A percentile compares a stretch with the other conserved stretches of the same genome.
Conservation (phyloP, 2,329 filamentous ascomycete genomes). For the Periconia sp. region DNA sequence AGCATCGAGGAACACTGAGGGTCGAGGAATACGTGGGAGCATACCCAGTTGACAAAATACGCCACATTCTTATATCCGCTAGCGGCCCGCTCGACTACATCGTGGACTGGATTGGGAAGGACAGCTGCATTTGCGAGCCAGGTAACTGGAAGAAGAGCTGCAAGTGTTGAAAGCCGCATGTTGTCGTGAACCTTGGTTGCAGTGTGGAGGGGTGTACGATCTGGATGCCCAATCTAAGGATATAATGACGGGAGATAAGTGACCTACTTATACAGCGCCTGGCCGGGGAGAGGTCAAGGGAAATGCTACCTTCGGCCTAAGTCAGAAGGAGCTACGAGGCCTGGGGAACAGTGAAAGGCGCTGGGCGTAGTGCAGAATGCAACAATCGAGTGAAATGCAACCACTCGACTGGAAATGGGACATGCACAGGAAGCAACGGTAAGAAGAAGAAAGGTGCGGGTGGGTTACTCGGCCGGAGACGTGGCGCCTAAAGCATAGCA, state of each 20-base stretch:
- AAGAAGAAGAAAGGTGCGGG: slow-evolving; percentile 11
- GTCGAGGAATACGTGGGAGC: slow-evolving; percentile 8
- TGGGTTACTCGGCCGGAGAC: slow-evolving; percentile 9
- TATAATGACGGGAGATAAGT: slow-evolving; percentile 14
- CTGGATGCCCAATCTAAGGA: slow-evolving; percentile 11
- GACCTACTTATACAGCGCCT: slow-evolving; percentile 23
- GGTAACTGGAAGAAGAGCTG: slow-evolving; percentile 26
- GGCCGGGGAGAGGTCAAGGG: slow-evolving; percentile 4
- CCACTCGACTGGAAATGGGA: slow-evolving; percentile 21
- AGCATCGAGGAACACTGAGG: slow-evolving; percentile 5
- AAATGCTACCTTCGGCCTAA: slow-evolving; percentile 9
- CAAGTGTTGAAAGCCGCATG: slow-evolving; percentile 29
- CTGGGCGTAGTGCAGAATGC: slow-evolving; percentile 23
- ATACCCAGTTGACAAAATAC: slow-evolving; percentile 48
- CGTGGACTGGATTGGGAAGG: slow-evolving; percentile 23
- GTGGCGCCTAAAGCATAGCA: slow-evolving; percentile 18
- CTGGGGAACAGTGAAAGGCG: slow-evolving; percentile 9
- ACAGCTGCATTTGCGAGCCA: slow-evolving; percentile 25
- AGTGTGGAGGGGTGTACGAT: slow-evolving; percentile 4
- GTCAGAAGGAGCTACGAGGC: slow-evolving; percentile 3
- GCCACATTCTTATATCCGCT: slow-evolving; percentile 45
- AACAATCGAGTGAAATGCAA: slow-evolving; percentile 34
- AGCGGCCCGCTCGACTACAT: slow-evolving; percentile 23
- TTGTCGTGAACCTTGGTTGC: slow-evolving; percentile 7
- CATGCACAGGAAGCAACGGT: slow-evolving; percentile 13